Evolutionary conservation across 805 yeast species (phyloP).

Genomic region (Yarrowia keelungensis): DNA sequence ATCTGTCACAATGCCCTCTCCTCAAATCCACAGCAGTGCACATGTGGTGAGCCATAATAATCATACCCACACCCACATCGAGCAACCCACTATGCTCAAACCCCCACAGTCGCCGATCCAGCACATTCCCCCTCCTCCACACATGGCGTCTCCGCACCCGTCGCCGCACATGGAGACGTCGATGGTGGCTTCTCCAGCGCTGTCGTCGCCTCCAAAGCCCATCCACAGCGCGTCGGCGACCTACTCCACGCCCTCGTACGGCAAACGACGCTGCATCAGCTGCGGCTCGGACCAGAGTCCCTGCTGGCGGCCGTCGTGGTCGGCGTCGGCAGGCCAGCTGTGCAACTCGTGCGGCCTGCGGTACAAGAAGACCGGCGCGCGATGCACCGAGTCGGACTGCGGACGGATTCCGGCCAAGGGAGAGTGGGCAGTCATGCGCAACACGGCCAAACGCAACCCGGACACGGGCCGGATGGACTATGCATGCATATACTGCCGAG

Average conservation of each 20-base stretch:
- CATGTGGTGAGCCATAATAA: background rate
- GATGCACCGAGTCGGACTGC: conserved; percentile 79
- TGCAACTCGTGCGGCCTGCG: conserved; percentile 97
- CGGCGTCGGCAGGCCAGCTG: conserved; percentile 86
- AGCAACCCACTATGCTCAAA: conserved; percentile 1
- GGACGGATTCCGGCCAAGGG: conserved; percentile 94
- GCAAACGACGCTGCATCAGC: conserved; percentile 75
- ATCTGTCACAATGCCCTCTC: conserved; percentile 12
- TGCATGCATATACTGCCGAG: conserved; percentile 65
- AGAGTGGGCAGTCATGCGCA: conserved; percentile 87
- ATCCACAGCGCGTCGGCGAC: background rate
- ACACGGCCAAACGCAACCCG: conserved; percentile 55
- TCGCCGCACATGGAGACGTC: conserved; percentile 22
- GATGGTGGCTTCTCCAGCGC: conserved; percentile 12
- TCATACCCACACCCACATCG: background rate
- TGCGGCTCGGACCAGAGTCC: conserved; percentile 93
- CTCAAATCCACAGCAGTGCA: conserved; percentile 5
- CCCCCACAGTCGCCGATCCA: conserved; percentile 35
- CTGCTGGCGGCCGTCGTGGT: conserved; percentile 99
- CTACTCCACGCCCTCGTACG: conserved; percentile 8
- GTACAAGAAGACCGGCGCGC: conserved; percentile 90
- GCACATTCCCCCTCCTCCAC: conserved; percentile 22
- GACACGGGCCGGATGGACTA: conserved; percentile 50
- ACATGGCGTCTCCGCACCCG: conserved; percentile 24
- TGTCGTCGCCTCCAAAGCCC: conserved; percentile 19